Evolutionary conservation across 2,329 filamentous ascomycete species (phyloP).

Genomic region (Lasiodiplodia sp.): DNA sequence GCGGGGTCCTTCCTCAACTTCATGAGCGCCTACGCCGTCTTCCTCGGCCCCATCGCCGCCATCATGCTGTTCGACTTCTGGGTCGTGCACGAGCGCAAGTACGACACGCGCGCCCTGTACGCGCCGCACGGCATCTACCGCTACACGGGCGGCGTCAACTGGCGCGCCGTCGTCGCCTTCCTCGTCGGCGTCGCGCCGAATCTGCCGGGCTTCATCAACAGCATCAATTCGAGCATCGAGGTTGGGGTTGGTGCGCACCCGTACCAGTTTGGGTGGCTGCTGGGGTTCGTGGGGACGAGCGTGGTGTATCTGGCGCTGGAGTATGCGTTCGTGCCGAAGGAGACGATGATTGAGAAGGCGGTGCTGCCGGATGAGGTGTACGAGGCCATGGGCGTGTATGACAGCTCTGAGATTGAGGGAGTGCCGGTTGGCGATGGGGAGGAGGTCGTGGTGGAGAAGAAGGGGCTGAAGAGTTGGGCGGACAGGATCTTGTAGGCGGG

Average conservation of each 20-base stretch:
- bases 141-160: constrained; percentile 64
- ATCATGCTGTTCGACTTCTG: constrained; percentile 69
- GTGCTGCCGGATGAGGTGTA: constrained; percentile 50
- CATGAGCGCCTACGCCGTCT: constrained; percentile 71
- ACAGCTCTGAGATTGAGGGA: constrained; percentile 38
- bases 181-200: constrained; percentile 64
- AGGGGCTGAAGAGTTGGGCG: constrained; percentile 44
- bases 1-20: constrained; percentile 60
- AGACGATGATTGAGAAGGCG: constrained; percentile 55
- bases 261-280: constrained; percentile 71
- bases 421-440: constrained; percentile 32
- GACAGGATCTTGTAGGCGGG: constrained; percentile 40
- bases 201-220: constrained; percentile 62
- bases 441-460: constrained; percentile 39
- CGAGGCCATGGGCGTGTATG: constrained; percentile 37
- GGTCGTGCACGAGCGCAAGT: constrained; percentile 59
- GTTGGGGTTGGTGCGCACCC: constrained; percentile 59
- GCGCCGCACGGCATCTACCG: constrained; percentile 58
- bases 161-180: constrained; percentile 65
- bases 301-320: constrained; percentile 63
- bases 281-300: constrained; percentile 65
- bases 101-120: constrained; percentile 61
- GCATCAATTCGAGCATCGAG: constrained; percentile 49
- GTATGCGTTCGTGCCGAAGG: constrained; percentile 56
- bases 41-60: constrained; percentile 69